These are phyloP conservation scores for Cyclanthera cordifolia DNA, from an alignment of 306 rosid genomes.

Conservation along the genomic window DNA sequence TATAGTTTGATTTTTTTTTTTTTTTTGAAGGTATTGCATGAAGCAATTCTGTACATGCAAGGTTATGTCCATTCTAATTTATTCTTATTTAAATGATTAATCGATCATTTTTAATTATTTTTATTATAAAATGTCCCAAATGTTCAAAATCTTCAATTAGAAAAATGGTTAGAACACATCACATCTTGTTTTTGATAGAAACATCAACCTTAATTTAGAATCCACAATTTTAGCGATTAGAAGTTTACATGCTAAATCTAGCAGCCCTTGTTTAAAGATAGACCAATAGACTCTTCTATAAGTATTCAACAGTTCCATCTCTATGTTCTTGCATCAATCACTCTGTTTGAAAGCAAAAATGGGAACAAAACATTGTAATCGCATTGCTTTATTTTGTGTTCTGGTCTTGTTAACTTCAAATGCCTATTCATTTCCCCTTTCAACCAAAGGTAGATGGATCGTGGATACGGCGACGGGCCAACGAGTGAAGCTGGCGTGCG, in stretches of 20 bases:
- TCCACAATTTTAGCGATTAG: not conserved
- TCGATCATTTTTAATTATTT: not conserved
- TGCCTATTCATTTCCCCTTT: constrained; percentile 26
- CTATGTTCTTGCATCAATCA: no score
- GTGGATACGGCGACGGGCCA: constrained; percentile 21
- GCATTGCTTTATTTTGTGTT: not conserved
- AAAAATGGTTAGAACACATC: no score
- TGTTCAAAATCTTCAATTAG: not conserved
- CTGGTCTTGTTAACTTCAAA: not conserved
- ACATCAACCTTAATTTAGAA: no score
- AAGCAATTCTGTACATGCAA: not conserved
- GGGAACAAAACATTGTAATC: not conserved
- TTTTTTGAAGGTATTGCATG: no score
- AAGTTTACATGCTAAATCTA: not conserved
- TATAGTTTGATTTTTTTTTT: no score
- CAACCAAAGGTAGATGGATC: constrained; percentile 31
- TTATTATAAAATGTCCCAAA: not conserved
- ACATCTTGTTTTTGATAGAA: no score
- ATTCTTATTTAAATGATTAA: not conserved
- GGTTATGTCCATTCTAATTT: not conserved
- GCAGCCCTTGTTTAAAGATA: not conserved
- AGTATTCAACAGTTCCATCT: not conserved
- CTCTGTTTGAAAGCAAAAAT: not conserved
- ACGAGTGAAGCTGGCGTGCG: constrained; percentile 27
- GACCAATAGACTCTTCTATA: not conserved